These are phyloP conservation scores for Diaporthe longicolla DNA, from an alignment of 2,329 filamentous ascomycete species.

Conservation along the genomic window DNA sequence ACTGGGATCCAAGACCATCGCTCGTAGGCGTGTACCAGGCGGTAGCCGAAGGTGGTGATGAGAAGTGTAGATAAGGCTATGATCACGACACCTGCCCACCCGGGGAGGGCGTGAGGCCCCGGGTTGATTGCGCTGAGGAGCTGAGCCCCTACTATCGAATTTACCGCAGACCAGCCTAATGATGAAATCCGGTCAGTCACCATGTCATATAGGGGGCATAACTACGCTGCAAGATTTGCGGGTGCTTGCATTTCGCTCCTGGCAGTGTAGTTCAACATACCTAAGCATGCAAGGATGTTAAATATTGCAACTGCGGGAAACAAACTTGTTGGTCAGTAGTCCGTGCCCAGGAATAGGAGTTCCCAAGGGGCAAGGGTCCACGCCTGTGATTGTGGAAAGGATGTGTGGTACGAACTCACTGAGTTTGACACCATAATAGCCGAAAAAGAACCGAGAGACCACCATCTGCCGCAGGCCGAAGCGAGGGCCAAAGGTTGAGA, in stretches of 20 bases:
- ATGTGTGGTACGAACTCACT: slow-evolving; percentile 60
- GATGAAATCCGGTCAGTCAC: too few species aligned
- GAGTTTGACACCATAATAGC: slow-evolving; percentile 78
- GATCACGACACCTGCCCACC: slow-evolving; percentile 81
- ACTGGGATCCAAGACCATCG: slow-evolving; percentile 82
- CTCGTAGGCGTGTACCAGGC: slow-evolving; percentile 83
- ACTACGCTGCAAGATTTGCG: too few species aligned
- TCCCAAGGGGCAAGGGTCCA: slow-evolving; percentile 7
- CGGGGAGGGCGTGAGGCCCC: slow-evolving; percentile 68
- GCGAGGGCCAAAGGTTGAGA: slow-evolving; percentile 80
- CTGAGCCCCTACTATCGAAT: slow-evolving; percentile 85
- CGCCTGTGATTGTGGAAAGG: not conserved
- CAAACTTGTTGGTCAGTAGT: not conserved
- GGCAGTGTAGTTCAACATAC: too few species aligned
- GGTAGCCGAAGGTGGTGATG: slow-evolving; percentile 82
- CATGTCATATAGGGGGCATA: too few species aligned
- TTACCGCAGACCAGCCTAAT: slow-evolving; percentile 80
- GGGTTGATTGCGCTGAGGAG: slow-evolving; percentile 80
- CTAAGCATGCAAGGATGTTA: slow-evolving; percentile 77
- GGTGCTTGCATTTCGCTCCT: too few species aligned
- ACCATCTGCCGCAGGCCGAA: slow-evolving; percentile 87
- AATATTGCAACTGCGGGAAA: slow-evolving; percentile 72
- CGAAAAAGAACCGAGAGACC: slow-evolving; percentile 83
- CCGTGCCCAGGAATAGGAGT: not conserved
- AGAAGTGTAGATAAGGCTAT: slow-evolving; percentile 77